A percentile compares a stretch with the other conserved stretches of the same genome.
Evolutionary conservation across 2,329 filamentous ascomycete genomes (phyloP).

Genomic region (Helotiales sp.): DNA sequence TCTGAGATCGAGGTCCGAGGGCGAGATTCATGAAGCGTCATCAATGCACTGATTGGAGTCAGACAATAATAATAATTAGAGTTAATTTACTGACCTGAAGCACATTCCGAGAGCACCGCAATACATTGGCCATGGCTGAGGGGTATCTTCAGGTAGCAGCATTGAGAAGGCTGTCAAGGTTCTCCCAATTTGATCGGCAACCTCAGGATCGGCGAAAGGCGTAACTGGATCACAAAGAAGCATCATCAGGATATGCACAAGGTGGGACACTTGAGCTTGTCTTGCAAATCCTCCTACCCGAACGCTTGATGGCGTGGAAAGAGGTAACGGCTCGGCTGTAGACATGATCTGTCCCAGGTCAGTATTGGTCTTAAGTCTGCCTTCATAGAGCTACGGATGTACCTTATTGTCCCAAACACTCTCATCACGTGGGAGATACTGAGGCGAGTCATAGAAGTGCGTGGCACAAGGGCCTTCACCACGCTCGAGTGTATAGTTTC

Average conservation of each 20-base stretch:
- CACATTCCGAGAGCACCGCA: slow-evolving; percentile 26
- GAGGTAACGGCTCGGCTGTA: slow-evolving; percentile 13
- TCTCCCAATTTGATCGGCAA: slow-evolving; percentile 20
- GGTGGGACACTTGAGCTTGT: slow-evolving; percentile 24
- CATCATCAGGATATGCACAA: slow-evolving; percentile 16
- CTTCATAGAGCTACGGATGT: not conserved
- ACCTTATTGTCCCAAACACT: slow-evolving; percentile 17
- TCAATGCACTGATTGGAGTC: slow-evolving; percentile 11
- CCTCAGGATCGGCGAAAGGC: slow-evolving; percentile 8
- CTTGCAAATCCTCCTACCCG: slow-evolving; percentile 21
- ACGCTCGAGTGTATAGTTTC: slow-evolving; percentile 18
- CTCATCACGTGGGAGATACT: slow-evolving; percentile 16
- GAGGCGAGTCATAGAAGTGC: slow-evolving; percentile 12
- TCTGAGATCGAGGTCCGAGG: not conserved
- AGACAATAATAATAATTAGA: not conserved
- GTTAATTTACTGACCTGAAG: slow-evolving; percentile 9
- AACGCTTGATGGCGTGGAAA: slow-evolving; percentile 20
- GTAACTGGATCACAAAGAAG: slow-evolving; percentile 7
- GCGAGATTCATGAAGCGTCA: slow-evolving; percentile 18
- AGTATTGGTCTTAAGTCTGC: not conserved
- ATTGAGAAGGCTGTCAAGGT: slow-evolving; percentile 21
- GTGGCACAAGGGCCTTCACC: slow-evolving; percentile 16
- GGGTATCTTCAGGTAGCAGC: slow-evolving; percentile 23
- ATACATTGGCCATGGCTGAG: slow-evolving; percentile 23
- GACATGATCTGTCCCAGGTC: slow-evolving; percentile 10